phyloP scores from a whole-genome alignment of 805 yeast species.

The Gaillardinia entomophila region DNA sequence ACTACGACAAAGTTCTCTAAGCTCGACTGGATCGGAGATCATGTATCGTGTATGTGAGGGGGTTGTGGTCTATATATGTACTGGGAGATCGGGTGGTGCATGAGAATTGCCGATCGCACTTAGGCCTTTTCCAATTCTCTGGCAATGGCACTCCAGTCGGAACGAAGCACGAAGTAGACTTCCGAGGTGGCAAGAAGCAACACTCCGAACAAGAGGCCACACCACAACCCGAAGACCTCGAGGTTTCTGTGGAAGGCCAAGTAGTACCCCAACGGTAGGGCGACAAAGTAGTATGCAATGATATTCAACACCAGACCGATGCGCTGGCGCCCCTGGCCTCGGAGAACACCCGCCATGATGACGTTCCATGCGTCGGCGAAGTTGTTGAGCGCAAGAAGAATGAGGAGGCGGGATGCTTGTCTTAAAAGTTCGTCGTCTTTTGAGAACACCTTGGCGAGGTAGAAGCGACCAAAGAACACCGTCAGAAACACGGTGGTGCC shows the following conservation, averaged over 20 bases:
- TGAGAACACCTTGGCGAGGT: constrained; percentile 8
- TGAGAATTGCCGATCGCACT: no score
- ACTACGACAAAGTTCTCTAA: constrained; percentile 3
- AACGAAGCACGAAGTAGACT: not conserved
- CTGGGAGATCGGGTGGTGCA: no score
- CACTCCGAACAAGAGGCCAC: not conserved
- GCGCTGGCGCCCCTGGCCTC: constrained; percentile 84
- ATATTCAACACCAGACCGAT: constrained; percentile 71
- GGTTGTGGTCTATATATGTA: no score
- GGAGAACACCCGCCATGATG: constrained; percentile 69
- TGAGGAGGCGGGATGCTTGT: constrained; percentile 14
- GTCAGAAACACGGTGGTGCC: constrained; percentile 7
- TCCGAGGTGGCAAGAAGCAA: not conserved
- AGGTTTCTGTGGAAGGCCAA: constrained; percentile 42
- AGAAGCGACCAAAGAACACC: constrained; percentile 4
- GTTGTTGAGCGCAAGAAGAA: constrained; percentile 63
- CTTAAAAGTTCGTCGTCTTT: constrained; percentile 6
- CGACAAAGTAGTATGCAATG: constrained; percentile 62
- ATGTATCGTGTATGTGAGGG: no score
- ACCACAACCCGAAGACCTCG: not conserved
- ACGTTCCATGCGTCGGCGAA: constrained; percentile 68
- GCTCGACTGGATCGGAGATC: no score
- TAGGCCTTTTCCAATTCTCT: not conserved
- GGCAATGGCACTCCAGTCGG: not conserved
- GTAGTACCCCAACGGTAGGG: constrained; percentile 61